phyloP scores from a whole-genome alignment of 257 asterid genomes.

The Ocimum tenuiflorum region DNA sequence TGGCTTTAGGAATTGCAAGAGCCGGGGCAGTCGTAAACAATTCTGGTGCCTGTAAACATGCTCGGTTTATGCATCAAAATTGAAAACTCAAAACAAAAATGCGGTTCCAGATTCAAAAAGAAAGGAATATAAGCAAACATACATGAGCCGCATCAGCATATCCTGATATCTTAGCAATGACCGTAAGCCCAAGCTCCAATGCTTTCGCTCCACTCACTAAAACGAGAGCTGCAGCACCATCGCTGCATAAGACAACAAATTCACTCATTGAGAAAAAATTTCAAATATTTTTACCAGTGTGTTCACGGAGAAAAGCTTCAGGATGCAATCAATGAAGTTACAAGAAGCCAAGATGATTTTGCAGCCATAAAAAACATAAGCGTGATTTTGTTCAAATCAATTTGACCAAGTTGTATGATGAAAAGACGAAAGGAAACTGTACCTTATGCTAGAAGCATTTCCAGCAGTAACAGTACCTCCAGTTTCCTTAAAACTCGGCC shows the following conservation, averaged over 20 bases:
- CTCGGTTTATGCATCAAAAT: slow-evolving; percentile 1
- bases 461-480: slow-evolving; percentile 98
- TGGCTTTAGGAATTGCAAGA: slow-evolving; percentile 92
- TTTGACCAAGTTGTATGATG: too few relatives aligned
- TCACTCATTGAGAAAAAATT: slow-evolving; percentile 15
- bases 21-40: slow-evolving; percentile 91
- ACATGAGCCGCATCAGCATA: slow-evolving; percentile 99
- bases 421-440: neutral
- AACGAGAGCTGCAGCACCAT: slow-evolving; percentile 97
- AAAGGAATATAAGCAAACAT: neutral
- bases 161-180: slow-evolving; percentile 81
- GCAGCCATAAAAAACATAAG: neutral
- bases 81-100: neutral
- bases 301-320: neutral
- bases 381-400: neutral
- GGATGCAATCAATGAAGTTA: neutral
- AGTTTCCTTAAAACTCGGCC: slow-evolving; percentile 95
- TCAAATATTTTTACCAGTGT: neutral
- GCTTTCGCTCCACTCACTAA: slow-evolving; percentile 91
- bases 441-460: slow-evolving; percentile 98
- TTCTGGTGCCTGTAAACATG: slow-evolving; percentile 77
- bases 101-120: neutral
- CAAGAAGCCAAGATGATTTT: neutral
- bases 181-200: slow-evolving; percentile 68
- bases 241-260: slow-evolving; percentile 45